Conservation (phyloP, 352 stramenopile species). For the Phytophthora ohioensis region DNA sequence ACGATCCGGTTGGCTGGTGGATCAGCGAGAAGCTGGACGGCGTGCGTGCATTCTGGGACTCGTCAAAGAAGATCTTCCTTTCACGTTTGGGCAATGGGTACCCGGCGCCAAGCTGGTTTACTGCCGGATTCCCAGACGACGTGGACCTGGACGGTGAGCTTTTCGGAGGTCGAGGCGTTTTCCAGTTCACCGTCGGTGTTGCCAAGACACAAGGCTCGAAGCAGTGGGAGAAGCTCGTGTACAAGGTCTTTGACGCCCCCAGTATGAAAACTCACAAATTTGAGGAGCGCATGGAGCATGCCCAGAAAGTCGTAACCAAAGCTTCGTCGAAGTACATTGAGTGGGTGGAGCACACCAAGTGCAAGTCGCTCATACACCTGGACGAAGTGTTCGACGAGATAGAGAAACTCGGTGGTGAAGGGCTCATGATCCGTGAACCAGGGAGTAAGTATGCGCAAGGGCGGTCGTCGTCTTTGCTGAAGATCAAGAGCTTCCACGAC, state of each 20-base stretch:
- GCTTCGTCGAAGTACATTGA: constrained; percentile 55
- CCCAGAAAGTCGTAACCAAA: constrained; percentile 36
- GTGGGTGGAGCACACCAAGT: constrained; percentile 72
- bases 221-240: constrained; percentile 66
- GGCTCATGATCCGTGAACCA: constrained; percentile 76
- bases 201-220: constrained; percentile 66
- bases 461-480: constrained; percentile 70
- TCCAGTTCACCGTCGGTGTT: constrained; percentile 75
- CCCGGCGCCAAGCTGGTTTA: constrained; percentile 70
- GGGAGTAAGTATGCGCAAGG: constrained; percentile 55
- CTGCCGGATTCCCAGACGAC: constrained; percentile 55
- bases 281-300: constrained; percentile 61
- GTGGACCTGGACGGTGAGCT: constrained; percentile 79
- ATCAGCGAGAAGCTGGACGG: constrained; percentile 85
- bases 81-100: constrained; percentile 75
- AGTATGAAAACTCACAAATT: constrained; percentile 58
- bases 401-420: constrained; percentile 70
- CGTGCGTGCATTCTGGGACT: constrained; percentile 73
- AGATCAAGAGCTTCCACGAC: constrained; percentile 85
- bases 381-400: constrained; percentile 65
- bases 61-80: constrained; percentile 58
- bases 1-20: constrained; percentile 69
- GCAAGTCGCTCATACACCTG: constrained; percentile 55
- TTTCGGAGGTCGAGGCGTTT: constrained; percentile 65
- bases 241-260: constrained; percentile 76